Evolutionary conservation across 495 filamentous ascomycete genomes (phyloP), one percentile per base, ranked within the genome.

Genomic region (Aspergillus heteromorphus): DNA sequence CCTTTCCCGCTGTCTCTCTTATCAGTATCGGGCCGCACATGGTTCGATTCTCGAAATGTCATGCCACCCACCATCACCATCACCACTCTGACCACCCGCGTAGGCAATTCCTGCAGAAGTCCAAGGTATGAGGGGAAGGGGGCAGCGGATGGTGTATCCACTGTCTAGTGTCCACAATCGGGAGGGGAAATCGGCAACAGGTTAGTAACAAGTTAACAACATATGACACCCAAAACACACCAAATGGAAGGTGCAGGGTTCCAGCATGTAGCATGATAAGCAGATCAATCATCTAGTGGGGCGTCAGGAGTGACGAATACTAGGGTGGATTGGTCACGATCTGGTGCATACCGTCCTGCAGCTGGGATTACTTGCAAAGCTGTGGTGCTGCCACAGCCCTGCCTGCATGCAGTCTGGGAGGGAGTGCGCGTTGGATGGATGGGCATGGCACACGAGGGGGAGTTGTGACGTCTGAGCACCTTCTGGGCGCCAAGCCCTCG

Each of bases 321-420:
- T 47, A 47, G 43, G 43, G 43, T 47, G 43, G 25, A 29, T 47
- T 47, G 43, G 43, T 47, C 23, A 47, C 43, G 43, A 47, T 47
- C 43, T 47, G 13, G 23, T 29, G 43, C 43, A 47, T 47, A 16
- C 40, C 21, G 10, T 17, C 43, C 43, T 47, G 43, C 43, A 47
- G 43, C 21, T 47, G 43, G 43, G 43, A 47, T 47, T 27, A 7
- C 11, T n/a, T n/a, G n/a, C n/a, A n/a, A 47, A 47, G 43, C 43
- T 47, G 43, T 27, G 16, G 43, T 27, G 23, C 13, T 47, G 23
- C 13, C 29, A 27, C 43, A 21, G 27, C 43, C 43, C 43, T 47
- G 43, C 18, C 19, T 43, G 40, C 8, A 18, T n/a, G n/a, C 25
- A 9, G 41, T 8, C 10, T 27, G 42, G 19, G 19, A 5, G 42